Base-by-base conservation (phyloP, 257 asterid genomes). In the Petunia axillaris region DNA sequence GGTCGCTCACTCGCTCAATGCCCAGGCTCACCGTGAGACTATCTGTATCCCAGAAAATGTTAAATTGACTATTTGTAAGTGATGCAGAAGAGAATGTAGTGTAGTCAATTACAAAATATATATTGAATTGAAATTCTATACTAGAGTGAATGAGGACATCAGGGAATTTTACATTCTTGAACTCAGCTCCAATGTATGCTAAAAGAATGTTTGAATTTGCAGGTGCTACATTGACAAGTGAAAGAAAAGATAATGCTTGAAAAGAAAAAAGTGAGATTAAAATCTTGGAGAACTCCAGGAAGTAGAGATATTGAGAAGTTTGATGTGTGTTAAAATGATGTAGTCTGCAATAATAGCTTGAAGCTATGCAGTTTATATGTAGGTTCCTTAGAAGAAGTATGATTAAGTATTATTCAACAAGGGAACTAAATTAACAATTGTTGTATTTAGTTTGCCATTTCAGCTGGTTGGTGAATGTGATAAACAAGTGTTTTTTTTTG, bases 91-190 rank as follows among this genome's bases (percentile, higher is more conserved):
- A 25, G 25, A 25, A 25, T 25, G 25, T 25, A 25, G 25, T 25
- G 25, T 25, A 25, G 25, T 25, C 25, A 57, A 93, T 90, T 76
- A 95, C 90, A 46, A 93, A 93, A 1, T 97, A 85, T 54, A 93
- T 94, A 62, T 91, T 91, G 92, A 86, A 93, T 86, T 93, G 97
- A 83, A 93, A 93, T 35, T 93, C 93, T 3, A 93, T 97, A 8
- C 64, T 73, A 2, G 92, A 76, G 78, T 85, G 83, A 43, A 91
- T 82, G 11, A 97, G 25, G 25, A 25, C 25, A 25, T 25, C 25
- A 25, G 25, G 25, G 25, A 25, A 25, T 25, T 25, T 25, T 4
- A 91, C 94, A 41, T 86, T 81, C 66, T 87, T 91, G 84, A 91
- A 91, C 60, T 91, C 91, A 8, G 97, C 93, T 36, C 97, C 97